phyloP scores from a whole-genome alignment of 257 asterid genomes.

The Scutellaria minor region DNA sequence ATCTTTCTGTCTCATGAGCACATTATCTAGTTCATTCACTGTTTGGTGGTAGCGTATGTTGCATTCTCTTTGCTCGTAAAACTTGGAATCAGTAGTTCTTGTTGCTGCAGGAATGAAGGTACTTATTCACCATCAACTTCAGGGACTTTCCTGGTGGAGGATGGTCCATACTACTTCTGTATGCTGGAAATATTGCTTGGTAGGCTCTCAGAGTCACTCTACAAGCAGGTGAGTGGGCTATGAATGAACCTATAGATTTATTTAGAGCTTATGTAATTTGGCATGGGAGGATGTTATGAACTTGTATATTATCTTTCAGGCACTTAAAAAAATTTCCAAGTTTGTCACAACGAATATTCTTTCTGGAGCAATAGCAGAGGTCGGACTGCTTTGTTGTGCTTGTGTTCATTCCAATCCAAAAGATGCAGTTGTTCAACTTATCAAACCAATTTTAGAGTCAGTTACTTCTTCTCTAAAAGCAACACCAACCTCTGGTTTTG shows the following conservation, averaged over 20 bases:
- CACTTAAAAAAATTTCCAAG: slow-evolving; percentile 85
- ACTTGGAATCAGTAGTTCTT: slow-evolving; percentile 35
- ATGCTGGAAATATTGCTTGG: slow-evolving; percentile 94
- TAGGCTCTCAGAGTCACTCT: slow-evolving; percentile 86
- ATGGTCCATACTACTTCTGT: slow-evolving; percentile 93
- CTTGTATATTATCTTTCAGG: slow-evolving; percentile 53
- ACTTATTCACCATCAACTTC: slow-evolving; percentile 67
- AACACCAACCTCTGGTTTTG: slow-evolving; percentile 83
- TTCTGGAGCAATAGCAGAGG: slow-evolving; percentile 99
- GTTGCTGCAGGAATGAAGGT: slow-evolving; percentile 88
- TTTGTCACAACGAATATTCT: slow-evolving; percentile 90
- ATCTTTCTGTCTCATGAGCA: slow-evolving; percentile 22
- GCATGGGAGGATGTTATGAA: slow-evolving; percentile 32
- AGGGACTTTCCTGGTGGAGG: slow-evolving; percentile 94
- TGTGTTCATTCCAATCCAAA: slow-evolving; percentile 92
- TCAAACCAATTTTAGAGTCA: slow-evolving; percentile 80
- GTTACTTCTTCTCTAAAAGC: slow-evolving; percentile 74
- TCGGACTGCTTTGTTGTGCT: slow-evolving; percentile 97
- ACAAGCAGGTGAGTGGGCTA: slow-evolving; percentile 73
- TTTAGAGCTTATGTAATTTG: slow-evolving; percentile 17
- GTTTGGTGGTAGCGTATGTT: slow-evolving; percentile 23
- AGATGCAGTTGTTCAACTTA: slow-evolving; percentile 81
- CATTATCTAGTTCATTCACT: slow-evolving; percentile 23
- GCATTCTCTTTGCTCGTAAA: slow-evolving; percentile 30
- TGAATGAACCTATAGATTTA: slow-evolving; percentile 27